These are phyloP conservation scores for Pseudogymnoascus sp. DNA, from an alignment of 2,329 filamentous ascomycete species.

Conservation along the genomic window DNA sequence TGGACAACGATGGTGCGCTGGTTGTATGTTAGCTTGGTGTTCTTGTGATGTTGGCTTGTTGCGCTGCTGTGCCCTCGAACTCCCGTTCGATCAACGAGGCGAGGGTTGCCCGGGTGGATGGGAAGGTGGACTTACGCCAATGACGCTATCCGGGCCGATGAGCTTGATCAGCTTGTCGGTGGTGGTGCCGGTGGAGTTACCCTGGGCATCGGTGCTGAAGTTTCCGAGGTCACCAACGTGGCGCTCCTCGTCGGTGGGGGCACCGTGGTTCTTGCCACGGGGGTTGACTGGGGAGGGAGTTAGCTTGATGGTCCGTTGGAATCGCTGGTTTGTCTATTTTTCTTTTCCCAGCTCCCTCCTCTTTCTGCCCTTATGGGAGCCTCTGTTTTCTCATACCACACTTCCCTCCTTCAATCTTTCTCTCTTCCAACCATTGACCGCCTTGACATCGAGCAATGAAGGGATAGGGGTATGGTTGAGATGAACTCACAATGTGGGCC, in stretches of 20 bases:
- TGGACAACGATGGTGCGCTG: constrained; percentile 93
- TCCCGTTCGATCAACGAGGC: no score
- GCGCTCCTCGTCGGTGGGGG: constrained; percentile 71
- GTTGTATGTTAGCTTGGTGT: constrained; percentile 18
- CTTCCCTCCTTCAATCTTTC: neutral
- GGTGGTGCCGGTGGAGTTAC: constrained; percentile 75
- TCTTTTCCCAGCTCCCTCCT: neutral
- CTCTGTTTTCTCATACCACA: neutral
- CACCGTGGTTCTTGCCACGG: constrained; percentile 83
- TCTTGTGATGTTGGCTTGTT: neutral
- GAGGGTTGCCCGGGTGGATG: neutral
- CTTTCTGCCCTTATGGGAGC: neutral
- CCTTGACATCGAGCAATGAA: neutral
- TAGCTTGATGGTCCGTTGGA: constrained; percentile 11
- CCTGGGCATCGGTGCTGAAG: constrained; percentile 89
- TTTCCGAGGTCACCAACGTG: constrained; percentile 98
- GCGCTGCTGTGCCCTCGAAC: no score
- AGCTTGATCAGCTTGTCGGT: constrained; percentile 84
- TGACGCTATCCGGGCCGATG: constrained; percentile 89
- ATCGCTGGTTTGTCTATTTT: neutral
- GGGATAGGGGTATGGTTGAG: neutral
- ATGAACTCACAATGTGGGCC: constrained; percentile 81
- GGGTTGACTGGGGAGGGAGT: constrained; percentile 71
- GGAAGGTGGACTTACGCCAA: constrained; percentile 58
- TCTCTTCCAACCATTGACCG: neutral